Evolutionary conservation across 2,329 filamentous ascomycete species (phyloP).

Genomic region (Alternaria angustiovoidea): DNA sequence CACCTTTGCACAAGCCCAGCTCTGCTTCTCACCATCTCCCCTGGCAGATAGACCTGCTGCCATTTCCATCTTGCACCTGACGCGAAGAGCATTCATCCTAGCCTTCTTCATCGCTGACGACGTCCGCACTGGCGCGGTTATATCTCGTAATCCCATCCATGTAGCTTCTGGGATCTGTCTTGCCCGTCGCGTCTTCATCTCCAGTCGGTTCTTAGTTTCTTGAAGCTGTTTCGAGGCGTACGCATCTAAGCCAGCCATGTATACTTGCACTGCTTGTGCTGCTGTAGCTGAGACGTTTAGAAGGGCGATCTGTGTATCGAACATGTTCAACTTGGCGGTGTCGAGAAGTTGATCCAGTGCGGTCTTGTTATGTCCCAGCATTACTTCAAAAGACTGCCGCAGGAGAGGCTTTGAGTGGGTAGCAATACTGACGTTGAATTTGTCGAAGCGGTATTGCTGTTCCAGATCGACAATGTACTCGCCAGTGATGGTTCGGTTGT

Average conservation of each 20-base stretch:
- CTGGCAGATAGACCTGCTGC: slow-evolving; percentile 27
- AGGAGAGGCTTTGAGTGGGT: slow-evolving; percentile 49
- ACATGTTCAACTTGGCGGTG: slow-evolving; percentile 27
- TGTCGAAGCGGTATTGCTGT: slow-evolving; percentile 58
- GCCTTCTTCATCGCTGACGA: slow-evolving; percentile 39
- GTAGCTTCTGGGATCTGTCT: slow-evolving; percentile 29
- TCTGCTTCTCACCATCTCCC: slow-evolving; percentile 21
- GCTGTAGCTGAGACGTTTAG: slow-evolving; percentile 31
- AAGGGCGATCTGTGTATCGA: slow-evolving; percentile 30
- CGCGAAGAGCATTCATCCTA: slow-evolving; percentile 40
- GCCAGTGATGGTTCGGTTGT: slow-evolving; percentile 59
- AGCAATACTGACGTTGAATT: slow-evolving; percentile 58
- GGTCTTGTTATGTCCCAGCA: slow-evolving; percentile 44
- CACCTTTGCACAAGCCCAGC: slow-evolving; percentile 34
- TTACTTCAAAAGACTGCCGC: slow-evolving; percentile 45
- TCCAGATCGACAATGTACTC: slow-evolving; percentile 62
- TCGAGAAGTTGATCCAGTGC: slow-evolving; percentile 33
- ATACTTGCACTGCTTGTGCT: slow-evolving; percentile 18
- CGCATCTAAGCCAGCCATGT: slow-evolving; percentile 13
- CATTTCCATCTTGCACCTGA: slow-evolving; percentile 38
- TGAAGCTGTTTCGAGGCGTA: slow-evolving; percentile 15
- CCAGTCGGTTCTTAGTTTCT: slow-evolving; percentile 17
- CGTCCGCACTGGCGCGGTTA: slow-evolving; percentile 38
- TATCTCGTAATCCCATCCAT: slow-evolving; percentile 33
- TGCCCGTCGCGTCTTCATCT: slow-evolving; percentile 13